These are phyloP conservation scores for Xylona heveae DNA, from an alignment of 495 filamentous ascomycete species.

Conservation along the genomic window DNA sequence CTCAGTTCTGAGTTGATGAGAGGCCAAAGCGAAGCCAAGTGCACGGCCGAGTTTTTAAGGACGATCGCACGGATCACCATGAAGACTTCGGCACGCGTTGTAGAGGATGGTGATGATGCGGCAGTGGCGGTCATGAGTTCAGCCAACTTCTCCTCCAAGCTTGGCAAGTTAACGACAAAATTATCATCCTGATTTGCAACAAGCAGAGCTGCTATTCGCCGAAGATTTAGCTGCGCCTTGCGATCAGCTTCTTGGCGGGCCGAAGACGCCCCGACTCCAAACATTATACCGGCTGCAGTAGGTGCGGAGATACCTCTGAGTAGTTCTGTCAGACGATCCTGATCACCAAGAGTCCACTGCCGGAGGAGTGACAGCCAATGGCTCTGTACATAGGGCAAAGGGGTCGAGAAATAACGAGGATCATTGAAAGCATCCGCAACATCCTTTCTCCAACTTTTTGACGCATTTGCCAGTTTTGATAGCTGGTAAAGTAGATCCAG, in stretches of 20 bases:
- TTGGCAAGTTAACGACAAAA: constrained; percentile 52
- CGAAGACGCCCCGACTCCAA: constrained; percentile 86
- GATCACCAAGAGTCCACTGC: constrained; percentile 67
- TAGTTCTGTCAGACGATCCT: constrained; percentile 69
- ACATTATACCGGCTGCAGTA: constrained; percentile 91
- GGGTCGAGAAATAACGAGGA: constrained; percentile 55
- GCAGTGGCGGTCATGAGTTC: constrained; percentile 74
- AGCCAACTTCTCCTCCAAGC: constrained; percentile 60
- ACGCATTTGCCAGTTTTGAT: constrained; percentile 48
- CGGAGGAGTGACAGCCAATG: constrained; percentile 68
- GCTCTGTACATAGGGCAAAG: constrained; percentile 35
- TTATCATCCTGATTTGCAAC: constrained; percentile 53
- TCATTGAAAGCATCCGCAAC: constrained; percentile 84
- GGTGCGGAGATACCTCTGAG: constrained; percentile 60
- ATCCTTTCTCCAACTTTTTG: constrained; percentile 88
- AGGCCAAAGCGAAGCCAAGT: constrained; percentile 75
- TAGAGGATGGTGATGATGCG: constrained; percentile 78
- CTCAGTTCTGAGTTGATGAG: constrained; percentile 73
- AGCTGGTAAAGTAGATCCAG: constrained; percentile 60
- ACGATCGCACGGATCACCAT: constrained; percentile 68
- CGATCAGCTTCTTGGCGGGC: constrained; percentile 89
- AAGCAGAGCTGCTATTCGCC: constrained; percentile 56
- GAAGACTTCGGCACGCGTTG: constrained; percentile 71
- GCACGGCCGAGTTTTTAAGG: constrained; percentile 51
- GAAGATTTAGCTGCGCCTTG: constrained; percentile 77